These are phyloP conservation scores for Aspergillus proliferans DNA, from an alignment of 2,329 filamentous ascomycete genomes.

Conservation along the genomic window DNA sequence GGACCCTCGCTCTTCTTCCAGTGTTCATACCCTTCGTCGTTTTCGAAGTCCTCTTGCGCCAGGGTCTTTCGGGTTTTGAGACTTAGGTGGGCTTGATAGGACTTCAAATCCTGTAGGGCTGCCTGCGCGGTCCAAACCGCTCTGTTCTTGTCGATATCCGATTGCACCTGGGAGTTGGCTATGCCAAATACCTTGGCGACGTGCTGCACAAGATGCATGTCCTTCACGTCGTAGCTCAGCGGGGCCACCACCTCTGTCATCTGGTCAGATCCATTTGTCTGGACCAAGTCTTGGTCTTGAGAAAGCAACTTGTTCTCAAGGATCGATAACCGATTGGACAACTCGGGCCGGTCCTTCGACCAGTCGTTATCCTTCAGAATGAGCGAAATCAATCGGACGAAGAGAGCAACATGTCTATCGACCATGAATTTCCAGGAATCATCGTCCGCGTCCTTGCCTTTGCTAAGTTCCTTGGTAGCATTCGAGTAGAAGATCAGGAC, in stretches of 20 bases:
- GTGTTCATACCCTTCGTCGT: constrained; percentile 76
- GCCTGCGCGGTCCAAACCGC: constrained; percentile 84
- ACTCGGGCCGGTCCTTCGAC: constrained; percentile 75
- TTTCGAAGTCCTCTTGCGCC: constrained; percentile 78
- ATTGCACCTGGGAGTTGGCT: constrained; percentile 71
- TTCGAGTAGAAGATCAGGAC: constrained; percentile 95
- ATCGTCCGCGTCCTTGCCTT: constrained; percentile 68
- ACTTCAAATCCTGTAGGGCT: constrained; percentile 83
- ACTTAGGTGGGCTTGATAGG: constrained; percentile 83
- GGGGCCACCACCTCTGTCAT: constrained; percentile 78
- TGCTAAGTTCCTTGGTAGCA: constrained; percentile 83
- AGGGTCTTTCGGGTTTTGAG: constrained; percentile 71
- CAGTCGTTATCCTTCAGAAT: constrained; percentile 79
- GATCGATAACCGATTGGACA: constrained; percentile 69
- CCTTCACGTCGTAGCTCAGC: constrained; percentile 85
- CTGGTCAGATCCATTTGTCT: constrained; percentile 52
- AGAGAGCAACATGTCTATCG: constrained; percentile 89
- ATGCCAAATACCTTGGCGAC: constrained; percentile 83
- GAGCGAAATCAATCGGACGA: constrained; percentile 76
- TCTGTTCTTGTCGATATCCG: constrained; percentile 77
- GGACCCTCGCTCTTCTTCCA: constrained; percentile 90
- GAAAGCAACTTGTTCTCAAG: constrained; percentile 90
- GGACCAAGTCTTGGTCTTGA: constrained; percentile 82
- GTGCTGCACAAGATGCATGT: constrained; percentile 88
- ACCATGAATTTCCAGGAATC: constrained; percentile 87